A percentile compares a stretch with the other conserved stretches of the same genome.
These are phyloP conservation scores for Marasmius sp. DNA, from an alignment of 1,284 basidiomycete species.

Conservation along the genomic window DNA sequence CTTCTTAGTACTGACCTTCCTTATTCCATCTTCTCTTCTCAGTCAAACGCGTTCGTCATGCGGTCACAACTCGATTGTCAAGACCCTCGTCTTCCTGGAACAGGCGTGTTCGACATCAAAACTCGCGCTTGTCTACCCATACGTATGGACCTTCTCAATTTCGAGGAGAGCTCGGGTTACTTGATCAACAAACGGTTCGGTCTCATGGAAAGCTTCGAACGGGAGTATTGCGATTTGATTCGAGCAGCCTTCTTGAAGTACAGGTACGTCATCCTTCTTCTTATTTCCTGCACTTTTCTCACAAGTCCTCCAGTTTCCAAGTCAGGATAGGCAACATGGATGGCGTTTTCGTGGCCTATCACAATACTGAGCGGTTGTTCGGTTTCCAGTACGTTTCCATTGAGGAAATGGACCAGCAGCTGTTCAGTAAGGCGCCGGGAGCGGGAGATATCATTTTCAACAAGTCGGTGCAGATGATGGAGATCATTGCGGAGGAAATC, in stretches of 20 bases:
- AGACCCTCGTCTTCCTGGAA: slow-evolving; percentile 81
- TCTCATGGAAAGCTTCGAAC: slow-evolving; percentile 75
- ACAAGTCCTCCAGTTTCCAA: slow-evolving; percentile 68
- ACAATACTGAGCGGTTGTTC: slow-evolving; percentile 87
- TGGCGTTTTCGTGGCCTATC: slow-evolving; percentile 93
- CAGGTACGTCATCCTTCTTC: slow-evolving; percentile 45
- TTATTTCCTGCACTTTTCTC: background rate
- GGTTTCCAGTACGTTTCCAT: slow-evolving; percentile 95
- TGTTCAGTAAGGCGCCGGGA: slow-evolving; percentile 64
- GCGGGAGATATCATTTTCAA: slow-evolving; percentile 78
- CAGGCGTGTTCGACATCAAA: slow-evolving; percentile 95
- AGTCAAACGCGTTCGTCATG: slow-evolving; percentile 84
- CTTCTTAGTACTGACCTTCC: background rate
- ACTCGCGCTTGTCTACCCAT: slow-evolving; percentile 88
- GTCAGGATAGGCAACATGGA: slow-evolving; percentile 97
- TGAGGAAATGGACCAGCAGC: slow-evolving; percentile 81
- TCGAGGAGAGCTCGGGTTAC: slow-evolving; percentile 81
- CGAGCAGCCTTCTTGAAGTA: slow-evolving; percentile 96
- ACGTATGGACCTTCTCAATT: slow-evolving; percentile 86
- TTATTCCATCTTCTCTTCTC: slow-evolving; percentile 3
- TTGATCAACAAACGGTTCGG: slow-evolving; percentile 67
- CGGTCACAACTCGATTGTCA: slow-evolving; percentile 94
- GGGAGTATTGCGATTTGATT: slow-evolving; percentile 91
- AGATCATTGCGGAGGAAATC: slow-evolving; percentile 66
- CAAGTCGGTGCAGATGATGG: slow-evolving; percentile 75